Evolutionary conservation across 164 flowering plant genomes (phyloP), one percentile per base, ranked within the genome.

Genomic region (Berberis vulgaris): DNA sequence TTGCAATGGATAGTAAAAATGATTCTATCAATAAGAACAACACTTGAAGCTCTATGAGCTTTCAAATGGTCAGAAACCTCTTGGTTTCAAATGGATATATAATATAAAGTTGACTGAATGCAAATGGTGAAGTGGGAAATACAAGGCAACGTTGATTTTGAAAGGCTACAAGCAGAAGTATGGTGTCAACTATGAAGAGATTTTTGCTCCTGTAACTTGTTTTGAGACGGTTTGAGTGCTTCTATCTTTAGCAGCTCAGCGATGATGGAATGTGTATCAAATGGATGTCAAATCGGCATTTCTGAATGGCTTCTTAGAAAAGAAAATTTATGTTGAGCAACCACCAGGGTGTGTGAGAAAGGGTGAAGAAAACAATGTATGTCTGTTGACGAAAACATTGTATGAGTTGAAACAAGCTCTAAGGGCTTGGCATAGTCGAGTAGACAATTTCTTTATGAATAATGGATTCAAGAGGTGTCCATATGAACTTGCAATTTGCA

Each of bases 261-360:
- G 5, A 2, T 13, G 38, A n/a, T 54, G 41, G 41, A 54, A 38
- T 4, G 38, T 54, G 3, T 5, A 4, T 5, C 41, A 54, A 26
- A 54, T 54, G 57, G 57, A 54, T 54, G 40, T 54, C 5, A 59
- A 59, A 42, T 59, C 49, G 1, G 62, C 45, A 2, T 59, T 59
- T n/a, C 7, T 59, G 8, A 44, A 59, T 43, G 62, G 62, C 2
- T 3, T 2, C 13, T 39, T 59, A 10, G 6, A 59, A 3, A 49
- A 59, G n/a, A 13, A 59, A n/a, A 6, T 59, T 0, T 59, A 59
- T n/a, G 62, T 59, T 2, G 46, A 59, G n/a, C 62, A 59, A 59
- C 62, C 47, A 7, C 6, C 1, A 0, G 62, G 47, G 3, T 43
- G 3, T 9, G 7, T 59, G 5, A 9, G 3, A n/a, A n/a, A 59